Evolutionary conservation across 345 rosid genomes (phyloP).

Genomic region (Aethionema arabicum): DNA sequence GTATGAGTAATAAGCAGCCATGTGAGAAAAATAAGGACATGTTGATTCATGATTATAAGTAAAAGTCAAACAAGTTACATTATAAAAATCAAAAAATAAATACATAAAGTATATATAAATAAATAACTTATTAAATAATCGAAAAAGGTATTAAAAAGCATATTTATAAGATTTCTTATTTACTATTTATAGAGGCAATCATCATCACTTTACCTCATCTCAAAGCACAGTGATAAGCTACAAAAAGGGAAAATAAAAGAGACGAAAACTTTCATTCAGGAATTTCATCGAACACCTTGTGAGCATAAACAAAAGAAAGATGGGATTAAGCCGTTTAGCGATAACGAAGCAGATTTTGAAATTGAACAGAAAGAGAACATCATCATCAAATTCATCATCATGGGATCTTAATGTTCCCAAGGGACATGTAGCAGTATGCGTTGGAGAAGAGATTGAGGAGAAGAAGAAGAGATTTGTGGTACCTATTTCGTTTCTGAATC

Average conservation of each 20-base stretch:
- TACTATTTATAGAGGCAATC: conserved; percentile 13
- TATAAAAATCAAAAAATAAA: neutral
- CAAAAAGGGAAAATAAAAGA: neutral
- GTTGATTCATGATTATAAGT: neutral
- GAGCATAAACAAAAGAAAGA: conserved; percentile 15
- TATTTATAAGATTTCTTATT: neutral
- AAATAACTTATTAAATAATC: too few species aligned
- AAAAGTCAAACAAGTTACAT: conserved; percentile 34
- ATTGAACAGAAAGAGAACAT: conserved; percentile 31
- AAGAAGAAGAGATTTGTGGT: conserved; percentile 45
- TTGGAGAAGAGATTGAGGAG: conserved; percentile 43
- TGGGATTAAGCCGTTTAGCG: conserved; percentile 34
- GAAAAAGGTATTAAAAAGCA: neutral
- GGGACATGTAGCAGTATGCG: conserved; percentile 48
- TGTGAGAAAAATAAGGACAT: conserved; percentile 18
- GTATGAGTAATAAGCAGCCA: conserved; percentile 26
- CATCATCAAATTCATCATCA: conserved; percentile 35
- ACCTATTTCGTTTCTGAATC: conserved; percentile 45
- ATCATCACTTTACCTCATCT: conserved; percentile 22
- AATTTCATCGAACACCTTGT: neutral
- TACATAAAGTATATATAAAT: conserved; percentile 14
- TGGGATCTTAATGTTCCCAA: conserved; percentile 41
- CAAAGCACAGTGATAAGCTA: conserved; percentile 15
- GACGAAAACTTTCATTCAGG: neutral
- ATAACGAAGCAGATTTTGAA: conserved; percentile 34